phyloP scores from a whole-genome alignment of 768 basidiomycete genomes.

The Kwoniella botswanensis region DNA sequence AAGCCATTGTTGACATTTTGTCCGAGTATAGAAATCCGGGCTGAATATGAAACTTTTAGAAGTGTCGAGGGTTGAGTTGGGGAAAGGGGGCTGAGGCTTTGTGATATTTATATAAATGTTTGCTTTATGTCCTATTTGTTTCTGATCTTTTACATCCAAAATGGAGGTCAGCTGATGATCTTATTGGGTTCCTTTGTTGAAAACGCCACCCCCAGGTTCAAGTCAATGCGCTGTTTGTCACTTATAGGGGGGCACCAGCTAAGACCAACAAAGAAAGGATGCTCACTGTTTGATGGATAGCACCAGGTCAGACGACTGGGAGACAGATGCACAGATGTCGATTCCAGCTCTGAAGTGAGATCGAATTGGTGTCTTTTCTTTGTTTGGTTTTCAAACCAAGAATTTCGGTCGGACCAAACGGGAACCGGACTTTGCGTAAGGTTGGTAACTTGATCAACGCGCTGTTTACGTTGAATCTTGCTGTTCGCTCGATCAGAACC shows the following conservation, averaged over 20 bases:
- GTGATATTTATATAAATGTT: not conserved
- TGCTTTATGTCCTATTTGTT: not conserved
- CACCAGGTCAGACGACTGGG: not conserved
- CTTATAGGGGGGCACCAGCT: not conserved
- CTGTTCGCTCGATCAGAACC: no score
- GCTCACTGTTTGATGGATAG: not conserved
- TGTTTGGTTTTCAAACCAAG: not conserved
- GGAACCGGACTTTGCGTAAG: not conserved
- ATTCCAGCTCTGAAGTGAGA: not conserved
- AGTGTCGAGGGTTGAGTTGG: no score
- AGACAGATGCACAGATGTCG: not conserved
- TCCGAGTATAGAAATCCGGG: not conserved
- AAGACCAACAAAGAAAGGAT: not conserved
- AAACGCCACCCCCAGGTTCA: not conserved
- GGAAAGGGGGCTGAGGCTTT: not conserved
- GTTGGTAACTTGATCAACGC: not conserved
- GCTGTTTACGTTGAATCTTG: not conserved
- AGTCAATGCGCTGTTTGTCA: not conserved
- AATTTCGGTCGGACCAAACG: not conserved
- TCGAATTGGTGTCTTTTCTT: not conserved
- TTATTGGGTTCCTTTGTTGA: not conserved
- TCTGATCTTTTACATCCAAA: not conserved
- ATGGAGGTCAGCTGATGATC: not conserved
- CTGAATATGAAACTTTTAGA: not conserved
- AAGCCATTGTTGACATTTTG: conserved; percentile 9